Evolutionary conservation across 495 filamentous ascomycete genomes (phyloP).

Genomic region (Lindgomyces ingoldianus): DNA sequence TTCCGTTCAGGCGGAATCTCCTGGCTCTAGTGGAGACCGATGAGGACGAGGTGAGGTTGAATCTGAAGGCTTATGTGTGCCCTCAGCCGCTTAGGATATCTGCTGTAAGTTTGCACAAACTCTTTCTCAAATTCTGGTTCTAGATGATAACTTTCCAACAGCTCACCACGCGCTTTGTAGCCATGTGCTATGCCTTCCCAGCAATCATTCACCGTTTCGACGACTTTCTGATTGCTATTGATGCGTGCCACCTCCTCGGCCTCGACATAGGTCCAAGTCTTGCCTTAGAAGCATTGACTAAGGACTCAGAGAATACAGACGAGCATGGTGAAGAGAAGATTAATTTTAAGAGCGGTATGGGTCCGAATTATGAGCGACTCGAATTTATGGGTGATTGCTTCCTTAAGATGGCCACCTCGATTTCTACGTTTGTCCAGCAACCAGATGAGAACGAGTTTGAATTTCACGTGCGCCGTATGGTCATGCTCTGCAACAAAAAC

Average conservation of each 20-base stretch:
- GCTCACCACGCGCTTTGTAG: slow-evolving; percentile 65
- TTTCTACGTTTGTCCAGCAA: slow-evolving; percentile 72
- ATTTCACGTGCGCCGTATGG: slow-evolving; percentile 88
- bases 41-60: slow-evolving; percentile 47
- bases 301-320: slow-evolving; percentile 88
- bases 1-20: slow-evolving; percentile 77
- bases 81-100: slow-evolving; percentile 72
- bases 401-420: slow-evolving; percentile 92
- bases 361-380: slow-evolving; percentile 91
- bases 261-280: slow-evolving; percentile 64
- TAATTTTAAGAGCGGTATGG: slow-evolving; percentile 86
- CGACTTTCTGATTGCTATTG: slow-evolving; percentile 75
- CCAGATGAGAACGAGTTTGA: slow-evolving; percentile 82
- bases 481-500: slow-evolving; percentile 89
- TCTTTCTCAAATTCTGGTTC: not conserved
- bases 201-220: slow-evolving; percentile 83
- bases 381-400: slow-evolving; percentile 95
- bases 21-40: slow-evolving; percentile 62
- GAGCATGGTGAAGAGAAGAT: slow-evolving; percentile 71
- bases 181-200: slow-evolving; percentile 73
- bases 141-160: slow-evolving; percentile 41
- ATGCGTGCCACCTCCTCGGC: slow-evolving; percentile 63
- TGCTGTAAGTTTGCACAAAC: slow-evolving; percentile 55
- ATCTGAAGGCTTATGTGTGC: slow-evolving; percentile 53
- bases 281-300: slow-evolving; percentile 89